These are phyloP conservation scores for Ophiocordyceps robertsii DNA, from an alignment of 2,329 filamentous ascomycete species.

Conservation along the genomic window DNA sequence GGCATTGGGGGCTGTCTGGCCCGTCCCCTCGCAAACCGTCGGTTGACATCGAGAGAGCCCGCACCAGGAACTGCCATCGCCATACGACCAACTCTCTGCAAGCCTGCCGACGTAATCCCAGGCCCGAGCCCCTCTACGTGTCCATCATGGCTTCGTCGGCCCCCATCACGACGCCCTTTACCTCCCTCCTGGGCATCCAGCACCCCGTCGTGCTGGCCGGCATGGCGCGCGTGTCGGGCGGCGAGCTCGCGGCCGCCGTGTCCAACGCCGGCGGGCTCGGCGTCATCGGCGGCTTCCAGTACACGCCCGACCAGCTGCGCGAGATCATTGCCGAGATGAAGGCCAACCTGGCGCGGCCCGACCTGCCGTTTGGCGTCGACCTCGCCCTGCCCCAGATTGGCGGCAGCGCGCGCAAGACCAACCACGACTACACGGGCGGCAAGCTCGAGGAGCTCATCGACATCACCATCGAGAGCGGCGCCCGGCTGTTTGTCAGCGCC, in stretches of 20 bases:
- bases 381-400: constrained; percentile 85
- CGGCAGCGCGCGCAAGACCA: constrained; percentile 71
- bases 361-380: constrained; percentile 80
- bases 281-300: constrained; percentile 59
- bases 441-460: constrained; percentile 79
- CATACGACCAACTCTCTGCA: too few relatives aligned
- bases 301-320: constrained; percentile 60
- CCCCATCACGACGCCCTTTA: constrained; percentile 63
- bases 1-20: too few relatives aligned
- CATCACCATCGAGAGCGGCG: constrained; percentile 73
- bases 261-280: constrained; percentile 80
- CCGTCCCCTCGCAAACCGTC: too few relatives aligned
- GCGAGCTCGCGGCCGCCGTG: constrained; percentile 68
- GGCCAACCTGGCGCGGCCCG: constrained; percentile 48
- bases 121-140: neutral
- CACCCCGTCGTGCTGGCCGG: constrained; percentile 88
- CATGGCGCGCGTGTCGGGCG: constrained; percentile 79
- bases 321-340: constrained; percentile 81
- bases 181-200: constrained; percentile 63
- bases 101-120: too few relatives aligned
- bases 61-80: too few relatives aligned
- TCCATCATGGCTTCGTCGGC: constrained; percentile 26
- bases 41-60: too few relatives aligned
- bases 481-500: constrained; percentile 72
- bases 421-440: constrained; percentile 89